Percentiles rank a stretch among this genome's conserved stretches.
These are phyloP conservation scores for Porphyrellus cyaneotinctus DNA, from an alignment of 768 basidiomycete species.

Conservation along the genomic window DNA sequence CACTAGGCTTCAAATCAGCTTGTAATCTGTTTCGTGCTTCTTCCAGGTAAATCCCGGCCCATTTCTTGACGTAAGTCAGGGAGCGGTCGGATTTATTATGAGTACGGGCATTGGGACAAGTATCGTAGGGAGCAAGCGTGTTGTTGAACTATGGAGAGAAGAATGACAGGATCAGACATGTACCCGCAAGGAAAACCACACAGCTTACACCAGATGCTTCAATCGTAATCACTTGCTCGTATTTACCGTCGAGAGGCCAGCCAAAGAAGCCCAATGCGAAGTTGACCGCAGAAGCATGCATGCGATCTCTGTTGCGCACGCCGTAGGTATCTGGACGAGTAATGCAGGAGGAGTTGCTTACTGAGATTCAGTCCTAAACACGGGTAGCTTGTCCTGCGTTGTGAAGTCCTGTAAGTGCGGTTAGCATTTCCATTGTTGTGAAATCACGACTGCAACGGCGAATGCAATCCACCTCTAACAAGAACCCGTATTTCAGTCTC, in stretches of 20 bases:
- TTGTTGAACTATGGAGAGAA: slow-evolving; percentile 58
- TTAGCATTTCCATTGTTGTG: slow-evolving; percentile 8
- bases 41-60: slow-evolving; percentile 70
- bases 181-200: neutral
- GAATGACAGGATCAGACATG: neutral
- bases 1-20: slow-evolving; percentile 36
- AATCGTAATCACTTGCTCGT: slow-evolving; percentile 74
- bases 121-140: slow-evolving; percentile 81
- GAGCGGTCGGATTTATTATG: slow-evolving; percentile 53
- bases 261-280: slow-evolving; percentile 77
- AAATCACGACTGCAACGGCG: neutral
- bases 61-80: slow-evolving; percentile 51
- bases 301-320: slow-evolving; percentile 54
- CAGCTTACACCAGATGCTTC: slow-evolving; percentile 53
- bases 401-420: slow-evolving; percentile 51
- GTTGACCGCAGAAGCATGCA: slow-evolving; percentile 60
- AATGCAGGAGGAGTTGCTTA: slow-evolving; percentile 26
- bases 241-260: slow-evolving; percentile 66
- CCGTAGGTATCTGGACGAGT: too few species aligned
- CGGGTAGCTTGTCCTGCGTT: slow-evolving; percentile 56
- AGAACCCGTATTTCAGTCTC: slow-evolving; percentile 74
- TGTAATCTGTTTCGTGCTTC: slow-evolving; percentile 61
- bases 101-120: slow-evolving; percentile 63
- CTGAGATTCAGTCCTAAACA: slow-evolving; percentile 79
- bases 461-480: slow-evolving; percentile 47